Base-by-base conservation (phyloP, 139 green algal species). In the Desmodesmus armatus region DNA sequence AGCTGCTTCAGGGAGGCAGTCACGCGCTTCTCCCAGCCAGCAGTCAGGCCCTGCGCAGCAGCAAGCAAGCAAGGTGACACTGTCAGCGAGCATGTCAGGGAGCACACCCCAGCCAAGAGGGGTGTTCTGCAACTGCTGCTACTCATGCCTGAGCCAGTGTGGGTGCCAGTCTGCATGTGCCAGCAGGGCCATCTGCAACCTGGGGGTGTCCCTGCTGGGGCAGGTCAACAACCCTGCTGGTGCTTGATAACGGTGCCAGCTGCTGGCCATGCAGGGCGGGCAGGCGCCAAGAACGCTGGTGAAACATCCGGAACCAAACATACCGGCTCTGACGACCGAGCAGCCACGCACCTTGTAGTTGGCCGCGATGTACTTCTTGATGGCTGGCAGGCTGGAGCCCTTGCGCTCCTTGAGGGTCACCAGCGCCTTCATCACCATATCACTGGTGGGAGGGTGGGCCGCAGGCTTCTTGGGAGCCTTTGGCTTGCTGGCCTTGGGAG, bases 11-110 rank as follows among this genome's bases (percentile, higher is more conserved):
- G 35, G 75, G 85, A 65, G 51, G 49, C 71, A 35, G 44, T 84
- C 2, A 93, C 78, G 19, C 78, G 87, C 90, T 96, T 96, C 72
- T 94, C 87, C 74, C 87, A 97, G 70, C 62, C 62, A 23, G 78
- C 62, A 43, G 39, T 73, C 29, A 75, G 76, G 55, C 76, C 76
- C 76, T 82, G 37, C 76, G n/a, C n/a, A n/a, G n/a, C n/a, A n/a
- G n/a, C n/a, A n/a, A n/a, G n/a, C n/a, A n/a, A n/a, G n/a, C n/a
- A n/a, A n/a, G n/a, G n/a, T n/a, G n/a, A n/a, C n/a, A n/a, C n/a
- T n/a, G n/a, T n/a, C n/a, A n/a, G n/a, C n/a, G n/a, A n/a, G n/a
- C n/a, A n/a, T n/a, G n/a, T n/a, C n/a, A n/a, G n/a, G n/a, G n/a
- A n/a, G n/a, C n/a, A n/a, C n/a, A n/a, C n/a, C n/a, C n/a, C n/a